A percentile compares a stretch with the other conserved stretches of the same genome.
phyloP scores from a whole-genome alignment of 169 alveolate species.

The Plasmodium knowlesi region DNA sequence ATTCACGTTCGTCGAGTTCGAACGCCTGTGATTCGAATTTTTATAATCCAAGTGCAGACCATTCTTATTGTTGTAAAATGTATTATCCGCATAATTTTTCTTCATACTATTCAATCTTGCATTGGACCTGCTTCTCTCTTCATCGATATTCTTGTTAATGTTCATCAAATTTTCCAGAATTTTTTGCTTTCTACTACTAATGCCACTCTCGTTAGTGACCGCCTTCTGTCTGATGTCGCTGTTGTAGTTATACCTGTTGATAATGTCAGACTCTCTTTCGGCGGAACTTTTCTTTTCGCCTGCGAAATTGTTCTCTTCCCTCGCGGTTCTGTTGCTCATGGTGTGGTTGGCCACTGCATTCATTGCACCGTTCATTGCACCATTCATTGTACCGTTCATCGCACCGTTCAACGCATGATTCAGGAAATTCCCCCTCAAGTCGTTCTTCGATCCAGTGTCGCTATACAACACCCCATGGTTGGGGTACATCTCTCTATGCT shows the following conservation, averaged over 20 bases:
- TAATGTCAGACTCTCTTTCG: constrained; percentile 19
- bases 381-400: neutral
- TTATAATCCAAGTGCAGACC: constrained; percentile 8
- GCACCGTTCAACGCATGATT: neutral
- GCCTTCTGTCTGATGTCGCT: constrained; percentile 17
- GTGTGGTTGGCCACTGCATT: too few relatives aligned
- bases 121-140: constrained; percentile 1
- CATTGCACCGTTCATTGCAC: neutral
- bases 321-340: constrained; percentile 5
- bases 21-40: constrained; percentile 45
- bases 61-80: constrained; percentile 25
- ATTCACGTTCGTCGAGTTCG: constrained; percentile 65
- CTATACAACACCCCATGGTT: neutral
- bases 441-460: constrained; percentile 8
- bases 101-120: neutral
- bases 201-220: constrained; percentile 1
- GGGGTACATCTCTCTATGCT: neutral
- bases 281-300: constrained; percentile 21
- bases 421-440: constrained; percentile 27
- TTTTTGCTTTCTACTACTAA: constrained; percentile 17
- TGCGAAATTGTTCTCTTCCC: neutral
- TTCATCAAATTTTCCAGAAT: constrained; percentile 42
- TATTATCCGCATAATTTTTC: constrained; percentile 14
- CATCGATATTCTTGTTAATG: constrained; percentile 8
- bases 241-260: constrained; percentile 15